Conservation (phyloP, 73 alveolate genomes). For the Urostyla sp. region DNA sequence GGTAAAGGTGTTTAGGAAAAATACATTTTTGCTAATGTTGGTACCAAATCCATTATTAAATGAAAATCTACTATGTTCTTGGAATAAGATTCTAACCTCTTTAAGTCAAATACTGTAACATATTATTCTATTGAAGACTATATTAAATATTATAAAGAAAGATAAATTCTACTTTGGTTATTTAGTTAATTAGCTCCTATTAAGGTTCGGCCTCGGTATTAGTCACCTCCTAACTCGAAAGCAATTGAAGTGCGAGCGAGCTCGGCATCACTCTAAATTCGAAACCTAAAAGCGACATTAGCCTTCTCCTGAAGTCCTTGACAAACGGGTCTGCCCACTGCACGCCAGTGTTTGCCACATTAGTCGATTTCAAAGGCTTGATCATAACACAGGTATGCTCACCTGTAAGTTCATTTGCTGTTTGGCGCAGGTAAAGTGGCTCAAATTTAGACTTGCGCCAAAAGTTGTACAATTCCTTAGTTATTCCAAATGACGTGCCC, state of each 20-base stretch:
- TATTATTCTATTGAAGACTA: slow-evolving; percentile 70
- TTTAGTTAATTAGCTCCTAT: slow-evolving; percentile 48
- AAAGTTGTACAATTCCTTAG: slow-evolving; percentile 91
- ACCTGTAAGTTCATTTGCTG: slow-evolving; percentile 94
- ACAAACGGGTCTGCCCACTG: slow-evolving; percentile 90
- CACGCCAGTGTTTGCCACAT: slow-evolving; percentile 66
- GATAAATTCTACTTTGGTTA: slow-evolving; percentile 43
- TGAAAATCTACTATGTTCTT: slow-evolving; percentile 95
- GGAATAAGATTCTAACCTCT: slow-evolving; percentile 94
- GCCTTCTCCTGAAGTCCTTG: slow-evolving; percentile 95
- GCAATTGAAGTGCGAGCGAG: slow-evolving; percentile 77
- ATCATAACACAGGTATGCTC: slow-evolving; percentile 98
- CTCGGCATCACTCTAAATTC: slow-evolving; percentile 88
- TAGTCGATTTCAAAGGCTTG: slow-evolving; percentile 82
- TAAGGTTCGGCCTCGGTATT: slow-evolving; percentile 70
- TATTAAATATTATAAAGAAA: background rate
- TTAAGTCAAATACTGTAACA: slow-evolving; percentile 88
- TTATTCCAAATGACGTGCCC: slow-evolving; percentile 96
- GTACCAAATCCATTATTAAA: slow-evolving; percentile 95
- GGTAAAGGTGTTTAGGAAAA: slow-evolving; percentile 47
- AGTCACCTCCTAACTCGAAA: slow-evolving; percentile 71
- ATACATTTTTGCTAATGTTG: slow-evolving; percentile 87
- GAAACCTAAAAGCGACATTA: slow-evolving; percentile 92
- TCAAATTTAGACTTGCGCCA: slow-evolving; percentile 97
- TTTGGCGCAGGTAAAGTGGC: slow-evolving; percentile 93